phyloP scores from a whole-genome alignment of 306 rosid species.

The Pachyrhizus erosus region DNA sequence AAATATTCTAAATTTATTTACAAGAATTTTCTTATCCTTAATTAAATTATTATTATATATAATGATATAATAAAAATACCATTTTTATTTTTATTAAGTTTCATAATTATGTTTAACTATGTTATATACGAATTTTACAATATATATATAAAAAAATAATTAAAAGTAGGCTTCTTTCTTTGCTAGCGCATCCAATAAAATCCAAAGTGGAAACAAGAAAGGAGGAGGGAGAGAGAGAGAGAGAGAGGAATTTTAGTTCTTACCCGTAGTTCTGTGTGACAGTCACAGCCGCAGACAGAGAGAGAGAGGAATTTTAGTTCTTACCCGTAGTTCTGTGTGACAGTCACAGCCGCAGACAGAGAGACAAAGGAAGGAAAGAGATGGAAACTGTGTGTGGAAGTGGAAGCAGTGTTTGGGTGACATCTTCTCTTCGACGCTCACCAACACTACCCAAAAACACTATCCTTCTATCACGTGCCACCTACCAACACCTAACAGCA shows the following conservation, averaged over 20 bases:
- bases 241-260: background rate
- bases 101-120: too few species aligned
- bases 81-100: too few species aligned
- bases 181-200: too few species aligned
- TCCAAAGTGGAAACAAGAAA: too few species aligned
- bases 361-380: constrained; percentile 14
- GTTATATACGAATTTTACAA: too few species aligned
- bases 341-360: background rate
- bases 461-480: constrained; percentile 35
- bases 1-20: too few species aligned
- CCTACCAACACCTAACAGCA: constrained; percentile 61
- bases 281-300: background rate
- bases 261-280: background rate
- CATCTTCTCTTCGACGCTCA: constrained; percentile 56
- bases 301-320: background rate
- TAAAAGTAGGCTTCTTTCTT: too few species aligned
- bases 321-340: background rate
- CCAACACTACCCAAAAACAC: constrained; percentile 14
- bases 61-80: too few species aligned
- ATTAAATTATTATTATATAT: too few species aligned
- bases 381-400: constrained; percentile 68
- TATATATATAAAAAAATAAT: too few species aligned
- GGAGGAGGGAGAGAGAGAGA: too few species aligned
- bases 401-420: constrained; percentile 55
- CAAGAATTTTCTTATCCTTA: too few species aligned